A percentile compares a stretch with the other conserved stretches of the same genome.
Conservation (phyloP, 225 moss, liverwort and hornwort species). For the Rhytidiadelphus loreus region DNA sequence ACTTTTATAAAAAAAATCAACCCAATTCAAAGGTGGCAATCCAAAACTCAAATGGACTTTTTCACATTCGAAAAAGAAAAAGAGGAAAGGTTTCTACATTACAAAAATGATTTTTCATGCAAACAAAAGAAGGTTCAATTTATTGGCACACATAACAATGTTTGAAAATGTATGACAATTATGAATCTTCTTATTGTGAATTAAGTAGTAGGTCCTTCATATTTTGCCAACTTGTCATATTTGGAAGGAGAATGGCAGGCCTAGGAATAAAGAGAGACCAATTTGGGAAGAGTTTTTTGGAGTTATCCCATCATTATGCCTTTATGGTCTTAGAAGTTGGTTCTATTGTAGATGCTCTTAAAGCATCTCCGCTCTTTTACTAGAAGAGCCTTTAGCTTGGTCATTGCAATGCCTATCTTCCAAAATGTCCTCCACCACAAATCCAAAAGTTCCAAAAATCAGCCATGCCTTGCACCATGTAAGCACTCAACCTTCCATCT, state of each 20-base stretch:
- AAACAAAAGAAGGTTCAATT: background rate
- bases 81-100: background rate
- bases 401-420: fast-evolving
- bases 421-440: fast-evolving
- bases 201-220: fast-evolving
- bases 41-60: background rate
- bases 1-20: background rate
- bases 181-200: background rate
- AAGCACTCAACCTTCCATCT: background rate
- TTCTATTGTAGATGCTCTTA: fast-evolving
- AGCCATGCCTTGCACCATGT: fast-evolving
- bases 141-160: background rate
- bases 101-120: background rate
- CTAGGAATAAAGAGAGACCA: fast-evolving
- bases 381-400: fast-evolving
- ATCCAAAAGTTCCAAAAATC: fast-evolving
- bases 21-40: background rate
- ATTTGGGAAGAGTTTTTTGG: fast-evolving
- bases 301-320: too few species aligned
- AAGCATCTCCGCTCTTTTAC: background rate
- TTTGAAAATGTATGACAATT: background rate
- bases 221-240: background rate
- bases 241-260: fast-evolving
- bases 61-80: background rate
- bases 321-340: fast-evolving